Evolutionary conservation across 2,329 filamentous ascomycete genomes (phyloP).

Genomic region (Cercospora zeina): DNA sequence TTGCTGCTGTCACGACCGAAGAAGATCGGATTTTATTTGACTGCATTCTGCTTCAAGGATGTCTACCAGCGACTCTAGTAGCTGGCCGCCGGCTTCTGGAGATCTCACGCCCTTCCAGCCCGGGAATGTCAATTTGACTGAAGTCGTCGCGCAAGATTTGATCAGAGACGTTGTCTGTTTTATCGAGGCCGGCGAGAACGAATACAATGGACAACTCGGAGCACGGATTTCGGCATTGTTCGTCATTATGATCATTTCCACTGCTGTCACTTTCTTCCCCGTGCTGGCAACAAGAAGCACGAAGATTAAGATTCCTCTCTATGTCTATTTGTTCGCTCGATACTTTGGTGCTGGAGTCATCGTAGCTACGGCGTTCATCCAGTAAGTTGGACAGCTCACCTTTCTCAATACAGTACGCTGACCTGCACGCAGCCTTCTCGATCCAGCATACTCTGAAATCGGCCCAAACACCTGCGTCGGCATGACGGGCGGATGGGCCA

Average conservation of each 20-base stretch:
- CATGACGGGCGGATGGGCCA: constrained; percentile 55
- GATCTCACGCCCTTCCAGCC: constrained; percentile 14
- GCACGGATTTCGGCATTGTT: constrained; percentile 49
- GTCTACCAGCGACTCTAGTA: constrained; percentile 11
- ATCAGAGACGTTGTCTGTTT: constrained; percentile 26
- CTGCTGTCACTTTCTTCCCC: constrained; percentile 49
- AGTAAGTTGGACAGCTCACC: constrained; percentile 34
- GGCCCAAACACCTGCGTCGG: constrained; percentile 52
- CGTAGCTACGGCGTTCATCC: constrained; percentile 51
- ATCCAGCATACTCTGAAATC: constrained; percentile 37
- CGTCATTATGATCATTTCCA: constrained; percentile 48
- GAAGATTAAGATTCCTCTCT: constrained; percentile 45
- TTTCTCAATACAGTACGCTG: background rate
- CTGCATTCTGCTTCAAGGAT: background rate
- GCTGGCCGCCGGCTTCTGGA: constrained; percentile 11
- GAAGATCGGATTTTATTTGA: background rate
- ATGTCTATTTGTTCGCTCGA: constrained; percentile 50
- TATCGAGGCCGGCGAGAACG: constrained; percentile 43
- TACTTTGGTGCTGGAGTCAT: constrained; percentile 53
- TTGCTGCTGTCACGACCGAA: background rate
- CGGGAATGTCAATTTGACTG: constrained; percentile 26
- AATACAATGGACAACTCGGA: constrained; percentile 56
- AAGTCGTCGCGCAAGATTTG: constrained; percentile 19
- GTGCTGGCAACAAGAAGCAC: constrained; percentile 47
- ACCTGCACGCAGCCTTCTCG: constrained; percentile 40